Evolutionary conservation across 1,284 basidiomycete species (phyloP).

Genomic region (Abortiporus biennis): DNA sequence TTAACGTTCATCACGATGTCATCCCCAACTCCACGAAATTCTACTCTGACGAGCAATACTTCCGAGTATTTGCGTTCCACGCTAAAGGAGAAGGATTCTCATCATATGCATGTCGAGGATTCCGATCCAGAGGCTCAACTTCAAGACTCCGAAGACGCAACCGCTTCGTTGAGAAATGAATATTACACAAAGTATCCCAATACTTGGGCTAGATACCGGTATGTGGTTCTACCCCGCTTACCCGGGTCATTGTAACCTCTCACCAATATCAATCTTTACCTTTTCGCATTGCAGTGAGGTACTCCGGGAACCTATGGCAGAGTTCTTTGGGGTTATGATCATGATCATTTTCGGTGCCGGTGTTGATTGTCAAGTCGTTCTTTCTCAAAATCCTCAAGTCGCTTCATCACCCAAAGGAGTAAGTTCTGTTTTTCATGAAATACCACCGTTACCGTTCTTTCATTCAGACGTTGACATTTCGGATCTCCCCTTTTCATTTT

Average conservation of each 20-base stretch:
- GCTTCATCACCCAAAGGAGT: constrained; percentile 53
- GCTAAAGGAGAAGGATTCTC: too few relatives aligned
- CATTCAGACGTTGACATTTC: too few relatives aligned
- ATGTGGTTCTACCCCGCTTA: constrained; percentile 11
- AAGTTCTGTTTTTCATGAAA: constrained; percentile 24
- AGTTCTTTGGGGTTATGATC: constrained; percentile 64
- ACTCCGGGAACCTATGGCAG: constrained; percentile 59
- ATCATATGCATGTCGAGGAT: too few relatives aligned
- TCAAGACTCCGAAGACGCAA: too few relatives aligned
- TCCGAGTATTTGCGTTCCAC: too few relatives aligned
- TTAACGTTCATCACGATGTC: too few relatives aligned
- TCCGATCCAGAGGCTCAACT: too few relatives aligned
- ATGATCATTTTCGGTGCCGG: constrained; percentile 63
- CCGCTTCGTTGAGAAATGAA: too few relatives aligned
- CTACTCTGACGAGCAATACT: too few relatives aligned
- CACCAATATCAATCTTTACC: not conserved
- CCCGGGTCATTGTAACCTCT: not conserved
- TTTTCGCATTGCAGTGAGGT: constrained; percentile 24
- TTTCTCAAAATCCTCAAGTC: constrained; percentile 45
- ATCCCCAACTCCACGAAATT: too few relatives aligned
- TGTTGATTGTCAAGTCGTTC: constrained; percentile 56
- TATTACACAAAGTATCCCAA: constrained; percentile 37
- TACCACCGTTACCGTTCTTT: constrained; percentile 1
- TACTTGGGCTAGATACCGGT: constrained; percentile 53
- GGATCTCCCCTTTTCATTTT: too few relatives aligned